phyloP scores from a whole-genome alignment of 805 yeast species.

The Yamadazyma takamatsuzukensis region DNA sequence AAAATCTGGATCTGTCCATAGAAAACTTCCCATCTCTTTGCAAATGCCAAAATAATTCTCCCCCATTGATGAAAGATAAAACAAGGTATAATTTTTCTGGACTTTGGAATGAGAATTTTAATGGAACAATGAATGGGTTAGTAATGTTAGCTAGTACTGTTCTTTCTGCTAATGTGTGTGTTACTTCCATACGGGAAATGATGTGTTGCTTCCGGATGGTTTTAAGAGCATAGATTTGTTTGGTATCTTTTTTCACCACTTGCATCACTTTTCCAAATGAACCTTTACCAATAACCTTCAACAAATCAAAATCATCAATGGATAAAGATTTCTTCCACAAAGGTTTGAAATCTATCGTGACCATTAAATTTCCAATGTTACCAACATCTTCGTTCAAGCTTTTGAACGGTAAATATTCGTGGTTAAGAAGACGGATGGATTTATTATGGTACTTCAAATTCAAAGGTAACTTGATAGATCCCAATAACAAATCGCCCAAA shows the following conservation, averaged over 20 bases:
- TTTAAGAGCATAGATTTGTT: constrained; percentile 90
- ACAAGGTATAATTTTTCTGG: constrained; percentile 92
- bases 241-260: constrained; percentile 92
- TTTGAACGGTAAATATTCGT: constrained; percentile 39
- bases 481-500: constrained; percentile 70
- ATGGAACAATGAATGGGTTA: constrained; percentile 93
- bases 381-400: constrained; percentile 42
- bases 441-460: constrained; percentile 49
- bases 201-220: constrained; percentile 92
- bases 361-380: constrained; percentile 47
- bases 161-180: constrained; percentile 94
- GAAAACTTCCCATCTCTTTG: constrained; percentile 89
- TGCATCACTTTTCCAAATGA: constrained; percentile 99
- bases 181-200: constrained; percentile 90
- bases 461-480: constrained; percentile 63
- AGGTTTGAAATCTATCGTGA: constrained; percentile 70
- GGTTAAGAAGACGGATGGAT: constrained; percentile 60
- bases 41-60: constrained; percentile 91
- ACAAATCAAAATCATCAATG: constrained; percentile 87
- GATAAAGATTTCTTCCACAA: constrained; percentile 61
- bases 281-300: constrained; percentile 96
- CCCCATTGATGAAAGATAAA: constrained; percentile 92
- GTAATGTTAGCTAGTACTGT: constrained; percentile 90
- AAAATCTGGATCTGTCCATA: constrained; percentile 84
- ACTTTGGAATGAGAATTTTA: constrained; percentile 94